A percentile compares a stretch with the other conserved stretches of the same genome.
Evolutionary conservation across 164 flowering plant species (phyloP).

Genomic region (Berberis thunbergii): DNA sequence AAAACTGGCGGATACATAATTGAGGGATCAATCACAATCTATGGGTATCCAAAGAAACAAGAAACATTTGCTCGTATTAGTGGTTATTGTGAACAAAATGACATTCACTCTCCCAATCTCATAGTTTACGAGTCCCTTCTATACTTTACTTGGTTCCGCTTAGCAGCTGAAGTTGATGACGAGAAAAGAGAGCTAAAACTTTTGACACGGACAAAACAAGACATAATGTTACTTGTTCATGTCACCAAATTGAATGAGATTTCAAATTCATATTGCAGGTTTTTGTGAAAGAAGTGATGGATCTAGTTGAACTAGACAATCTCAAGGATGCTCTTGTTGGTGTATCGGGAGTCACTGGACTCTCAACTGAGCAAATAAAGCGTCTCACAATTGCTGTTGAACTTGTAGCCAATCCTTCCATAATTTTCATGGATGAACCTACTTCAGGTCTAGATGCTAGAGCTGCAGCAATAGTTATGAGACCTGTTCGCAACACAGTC

Average conservation of each 20-base stretch:
- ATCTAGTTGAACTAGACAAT: no score
- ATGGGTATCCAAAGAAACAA: constrained; percentile 41
- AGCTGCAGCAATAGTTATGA: constrained; percentile 70
- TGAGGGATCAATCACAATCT: constrained; percentile 34
- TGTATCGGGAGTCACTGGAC: no score
- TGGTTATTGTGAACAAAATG: constrained; percentile 47
- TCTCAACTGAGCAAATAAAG: no score
- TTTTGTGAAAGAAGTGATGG: no score
- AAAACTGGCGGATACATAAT: constrained; percentile 37
- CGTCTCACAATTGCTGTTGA: no score
- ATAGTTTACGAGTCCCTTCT: constrained; percentile 41
- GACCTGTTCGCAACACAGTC: constrained; percentile 59
- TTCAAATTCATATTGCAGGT: no score
- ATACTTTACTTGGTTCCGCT: constrained; percentile 45
- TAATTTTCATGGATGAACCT: constrained; percentile 34
- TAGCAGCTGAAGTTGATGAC: constrained; percentile 23
- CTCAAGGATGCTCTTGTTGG: no score
- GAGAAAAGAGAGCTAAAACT: constrained; percentile 19
- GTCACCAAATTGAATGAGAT: neutral
- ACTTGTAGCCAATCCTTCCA: no score
- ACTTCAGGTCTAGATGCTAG: constrained; percentile 65
- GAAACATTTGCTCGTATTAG: constrained; percentile 39
- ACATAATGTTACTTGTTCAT: neutral
- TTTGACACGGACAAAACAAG: neutral
- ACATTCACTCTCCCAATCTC: constrained; percentile 42